Evolutionary conservation across 2,329 filamentous ascomycete genomes (phyloP), one percentile per base, ranked within the genome.

Genomic region (Orbilia quercus): DNA sequence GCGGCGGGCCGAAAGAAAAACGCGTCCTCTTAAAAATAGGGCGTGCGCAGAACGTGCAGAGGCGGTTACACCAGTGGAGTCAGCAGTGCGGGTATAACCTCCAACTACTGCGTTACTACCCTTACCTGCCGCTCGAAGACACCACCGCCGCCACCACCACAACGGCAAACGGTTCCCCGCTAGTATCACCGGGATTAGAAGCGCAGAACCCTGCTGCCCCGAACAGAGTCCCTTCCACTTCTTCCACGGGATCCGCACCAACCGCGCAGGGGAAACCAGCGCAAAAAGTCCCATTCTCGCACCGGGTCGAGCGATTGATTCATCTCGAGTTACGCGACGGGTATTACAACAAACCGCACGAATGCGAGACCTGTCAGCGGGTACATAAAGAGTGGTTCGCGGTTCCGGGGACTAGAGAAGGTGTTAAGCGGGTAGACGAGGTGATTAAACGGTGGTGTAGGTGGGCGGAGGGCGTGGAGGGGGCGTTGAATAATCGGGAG

Each of bases 341-440:
- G 63, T 81, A 88, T 80, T 80, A 82, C 50, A 82, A 81, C 16
- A 86, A 76, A 40, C 76, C 76, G 11, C 74, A 76, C 48, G 54
- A 86, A 58, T 99, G 95, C 78, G 84, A 84, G 2, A 85, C 88
- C 0, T 99, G 95, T 79, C 92, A 92, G 1, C 89, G 88, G 78
- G 89, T 92, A 77, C 95, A 99, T 80, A 84, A 89, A 58, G 95
- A 99, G 82, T 99, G 94, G 94, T 99, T 99, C 80, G 91, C 96
- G 81, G 88, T 97, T 0, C 88, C 91, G 74, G 91, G 91, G 0
- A 89, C 84, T 20, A 86, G 88, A 75, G 85, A 89, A 25, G 91
- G 89, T 0, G 84, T 98, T 1, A 86, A 84, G 72, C 84, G 79
- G 23, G 86, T 91, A 7, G 89, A 91, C 81, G 88, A 90, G 76